phyloP scores from a whole-genome alignment of 148 eudicot genomes.

The Limonium bicolor region DNA sequence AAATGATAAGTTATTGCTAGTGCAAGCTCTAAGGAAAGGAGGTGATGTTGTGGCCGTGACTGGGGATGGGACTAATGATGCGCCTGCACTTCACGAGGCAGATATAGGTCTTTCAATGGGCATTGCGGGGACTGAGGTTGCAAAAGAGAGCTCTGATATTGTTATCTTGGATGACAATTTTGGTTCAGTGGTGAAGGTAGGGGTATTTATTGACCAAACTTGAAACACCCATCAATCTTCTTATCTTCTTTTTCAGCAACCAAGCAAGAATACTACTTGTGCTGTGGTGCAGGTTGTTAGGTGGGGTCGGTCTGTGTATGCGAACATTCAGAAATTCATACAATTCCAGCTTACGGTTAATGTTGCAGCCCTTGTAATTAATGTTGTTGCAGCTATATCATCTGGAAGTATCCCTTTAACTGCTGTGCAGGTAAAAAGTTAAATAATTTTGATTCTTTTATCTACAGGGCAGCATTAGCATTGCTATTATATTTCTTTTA shows the following conservation, averaged over 20 bases:
- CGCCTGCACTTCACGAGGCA: slow-evolving; percentile 99
- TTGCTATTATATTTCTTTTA: not conserved
- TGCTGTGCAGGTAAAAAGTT: slow-evolving; percentile 77
- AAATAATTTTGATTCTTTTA: not conserved
- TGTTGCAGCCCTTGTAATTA: slow-evolving; percentile 80
- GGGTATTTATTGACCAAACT: not conserved
- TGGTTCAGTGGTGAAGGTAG: slow-evolving; percentile 88
- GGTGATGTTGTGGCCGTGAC: slow-evolving; percentile 95
- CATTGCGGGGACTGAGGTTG: slow-evolving; percentile 92
- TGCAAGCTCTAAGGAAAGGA: slow-evolving; percentile 64
- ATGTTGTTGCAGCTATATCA: slow-evolving; percentile 81
- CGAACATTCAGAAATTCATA: slow-evolving; percentile 90
- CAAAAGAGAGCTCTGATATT: slow-evolving; percentile 94
- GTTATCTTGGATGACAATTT: slow-evolving; percentile 90
- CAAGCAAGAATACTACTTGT: not conserved
- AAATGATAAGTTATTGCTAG: slow-evolving; percentile 76
- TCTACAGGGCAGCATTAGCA: not conserved
- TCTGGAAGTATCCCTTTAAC: slow-evolving; percentile 76
- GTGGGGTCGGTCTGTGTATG: slow-evolving; percentile 95
- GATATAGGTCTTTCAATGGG: slow-evolving; percentile 99
- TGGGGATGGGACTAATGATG: slow-evolving; percentile 96
- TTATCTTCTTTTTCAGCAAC: not conserved
- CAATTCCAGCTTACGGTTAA: slow-evolving; percentile 98
- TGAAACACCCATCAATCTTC: not conserved
- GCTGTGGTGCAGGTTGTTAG: slow-evolving; percentile 56